Percentiles rank a stretch among this genome's conserved stretches.
Conservation (phyloP, 768 basidiomycete species). For the Clavulina sp. region DNA sequence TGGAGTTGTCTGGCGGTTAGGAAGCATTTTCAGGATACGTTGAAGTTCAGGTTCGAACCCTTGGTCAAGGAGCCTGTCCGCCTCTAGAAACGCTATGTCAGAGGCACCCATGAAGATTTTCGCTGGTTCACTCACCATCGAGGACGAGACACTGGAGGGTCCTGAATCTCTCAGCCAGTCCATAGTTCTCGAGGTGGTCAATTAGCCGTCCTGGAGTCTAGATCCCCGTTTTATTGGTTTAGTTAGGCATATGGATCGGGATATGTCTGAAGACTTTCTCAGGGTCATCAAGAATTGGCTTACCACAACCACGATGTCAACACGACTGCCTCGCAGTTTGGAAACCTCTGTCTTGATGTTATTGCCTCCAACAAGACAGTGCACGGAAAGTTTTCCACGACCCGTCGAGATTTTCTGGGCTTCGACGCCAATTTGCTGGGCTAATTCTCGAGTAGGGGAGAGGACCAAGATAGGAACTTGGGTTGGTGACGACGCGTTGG, state of each 20-base stretch:
- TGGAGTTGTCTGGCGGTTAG: too few species aligned
- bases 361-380: not conserved
- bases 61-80: constrained; percentile 91
- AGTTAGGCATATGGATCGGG: too few species aligned
- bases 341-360: not conserved
- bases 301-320: too few species aligned
- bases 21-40: too few species aligned
- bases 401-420: not conserved
- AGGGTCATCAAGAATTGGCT: too few species aligned
- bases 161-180: constrained; percentile 79
- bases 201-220: constrained; percentile 88
- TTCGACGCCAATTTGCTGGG: constrained; percentile 85
- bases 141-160: constrained; percentile 91
- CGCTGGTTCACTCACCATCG: constrained; percentile 37
- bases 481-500: too few species aligned
- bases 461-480: constrained; percentile 17
- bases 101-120: too few species aligned
- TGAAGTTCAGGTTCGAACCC: constrained; percentile 89
- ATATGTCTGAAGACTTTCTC: too few species aligned
- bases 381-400: too few species aligned
- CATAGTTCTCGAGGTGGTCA: constrained; percentile 92
- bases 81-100: constrained; percentile 38
- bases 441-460: constrained; percentile 87
- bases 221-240: constrained; percentile 29
- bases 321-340: too few species aligned